phyloP scores from a whole-genome alignment of 768 basidiomycete genomes.

The Rhizopogon vinicolor region DNA sequence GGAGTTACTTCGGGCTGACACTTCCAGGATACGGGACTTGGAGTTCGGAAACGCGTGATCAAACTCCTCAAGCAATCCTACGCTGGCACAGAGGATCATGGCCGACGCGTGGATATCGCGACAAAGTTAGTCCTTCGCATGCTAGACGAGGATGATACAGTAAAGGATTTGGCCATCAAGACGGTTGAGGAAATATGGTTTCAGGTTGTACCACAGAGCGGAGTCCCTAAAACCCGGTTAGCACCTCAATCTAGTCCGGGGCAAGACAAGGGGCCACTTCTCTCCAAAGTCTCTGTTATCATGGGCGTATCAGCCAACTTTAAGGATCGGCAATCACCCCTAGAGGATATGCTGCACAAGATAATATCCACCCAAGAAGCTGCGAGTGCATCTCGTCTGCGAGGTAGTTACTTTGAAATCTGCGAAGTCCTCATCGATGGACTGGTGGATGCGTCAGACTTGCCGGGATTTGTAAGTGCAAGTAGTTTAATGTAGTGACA shows the following conservation, averaged over 20 bases:
- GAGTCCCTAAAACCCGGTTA: slow-evolving; percentile 33
- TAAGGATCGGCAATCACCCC: slow-evolving; percentile 75
- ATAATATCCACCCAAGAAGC: slow-evolving; percentile 74
- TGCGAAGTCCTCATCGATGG: slow-evolving; percentile 85
- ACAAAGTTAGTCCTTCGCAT: slow-evolving; percentile 78
- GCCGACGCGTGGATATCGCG: slow-evolving; percentile 73
- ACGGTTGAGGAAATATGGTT: slow-evolving; percentile 94
- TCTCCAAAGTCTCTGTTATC: slow-evolving; percentile 71
- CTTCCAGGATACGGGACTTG: slow-evolving; percentile 84
- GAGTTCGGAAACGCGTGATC: slow-evolving; percentile 93
- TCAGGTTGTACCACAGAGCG: slow-evolving; percentile 29
- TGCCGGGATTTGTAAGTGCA: slow-evolving; percentile 70
- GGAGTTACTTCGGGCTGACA: not conserved
- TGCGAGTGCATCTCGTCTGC: slow-evolving; percentile 46
- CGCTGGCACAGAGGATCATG: slow-evolving; percentile 50
- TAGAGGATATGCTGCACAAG: slow-evolving; percentile 83
- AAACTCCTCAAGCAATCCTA: slow-evolving; percentile 89
- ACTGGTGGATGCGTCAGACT: slow-evolving; percentile 79
- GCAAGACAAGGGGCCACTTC: slow-evolving; percentile 50
- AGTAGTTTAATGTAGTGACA: not conserved
- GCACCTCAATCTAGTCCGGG: slow-evolving; percentile 21
- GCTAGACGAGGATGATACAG: slow-evolving; percentile 90
- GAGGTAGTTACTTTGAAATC: slow-evolving; percentile 71
- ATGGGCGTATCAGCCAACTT: slow-evolving; percentile 83
- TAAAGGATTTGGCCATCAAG: slow-evolving; percentile 90